Percentiles rank a stretch among this genome's conserved stretches.
Evolutionary conservation across 257 asterid species (phyloP).

Genomic region (Coffea eugenioides): DNA sequence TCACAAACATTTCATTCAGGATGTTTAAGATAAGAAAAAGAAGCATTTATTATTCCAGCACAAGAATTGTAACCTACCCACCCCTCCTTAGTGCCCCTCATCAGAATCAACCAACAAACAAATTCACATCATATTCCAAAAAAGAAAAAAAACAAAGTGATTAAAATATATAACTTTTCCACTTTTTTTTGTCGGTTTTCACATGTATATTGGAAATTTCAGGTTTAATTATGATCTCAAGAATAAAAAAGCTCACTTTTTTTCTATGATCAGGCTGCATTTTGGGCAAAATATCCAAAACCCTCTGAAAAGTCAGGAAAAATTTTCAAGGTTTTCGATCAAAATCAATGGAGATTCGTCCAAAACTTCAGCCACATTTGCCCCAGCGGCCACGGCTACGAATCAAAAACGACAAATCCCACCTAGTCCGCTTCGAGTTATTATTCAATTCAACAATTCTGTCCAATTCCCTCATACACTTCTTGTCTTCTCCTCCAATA

Average conservation of each 20-base stretch:
- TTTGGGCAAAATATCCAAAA: conserved; percentile 21
- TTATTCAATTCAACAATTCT: conserved; percentile 29
- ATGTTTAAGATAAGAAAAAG: conserved; percentile 14
- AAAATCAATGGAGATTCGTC: conserved; percentile 21
- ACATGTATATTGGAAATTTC: too few relatives aligned
- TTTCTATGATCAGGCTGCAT: conserved; percentile 86
- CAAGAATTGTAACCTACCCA: conserved; percentile 13
- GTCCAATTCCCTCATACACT: conserved; percentile 59
- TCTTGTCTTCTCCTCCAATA: conserved; percentile 26
- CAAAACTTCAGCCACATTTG: conserved; percentile 67
- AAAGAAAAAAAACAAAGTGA: conserved; percentile 5
- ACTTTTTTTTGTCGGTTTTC: too few relatives aligned
- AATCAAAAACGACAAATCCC: conserved; percentile 60
- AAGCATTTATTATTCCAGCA: conserved; percentile 20
- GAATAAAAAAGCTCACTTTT: conserved; percentile 53
- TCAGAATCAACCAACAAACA: conserved; percentile 7
- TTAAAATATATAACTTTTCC: not conserved
- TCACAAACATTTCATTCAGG: conserved; percentile 15
- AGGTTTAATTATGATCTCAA: not conserved
- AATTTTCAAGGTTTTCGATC: not conserved
- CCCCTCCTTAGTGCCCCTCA: conserved; percentile 12
- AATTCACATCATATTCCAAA: conserved; percentile 14
- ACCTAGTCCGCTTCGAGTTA: conserved; percentile 51
- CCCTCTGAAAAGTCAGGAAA: not conserved
- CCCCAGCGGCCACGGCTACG: conserved; percentile 81